phyloP scores from a whole-genome alignment of 305 asterid genomes.

The Fraxinus platypoda region DNA sequence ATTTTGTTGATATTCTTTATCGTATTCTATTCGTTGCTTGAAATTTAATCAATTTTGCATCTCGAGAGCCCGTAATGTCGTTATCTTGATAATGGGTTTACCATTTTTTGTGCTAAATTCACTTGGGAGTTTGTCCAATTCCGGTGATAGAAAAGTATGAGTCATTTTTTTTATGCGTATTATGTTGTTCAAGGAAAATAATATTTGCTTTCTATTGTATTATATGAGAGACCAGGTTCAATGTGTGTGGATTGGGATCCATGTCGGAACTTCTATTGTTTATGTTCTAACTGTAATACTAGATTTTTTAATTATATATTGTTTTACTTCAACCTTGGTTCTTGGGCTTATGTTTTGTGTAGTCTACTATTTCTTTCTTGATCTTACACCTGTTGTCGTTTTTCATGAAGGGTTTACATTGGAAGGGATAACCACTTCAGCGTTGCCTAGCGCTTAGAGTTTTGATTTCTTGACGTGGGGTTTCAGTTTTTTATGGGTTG shows the following conservation, averaged over 20 bases:
- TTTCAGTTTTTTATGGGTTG: constrained; percentile 55
- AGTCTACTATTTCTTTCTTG: constrained; percentile 22
- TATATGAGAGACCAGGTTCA: constrained; percentile 60
- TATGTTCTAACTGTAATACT: constrained; percentile 40
- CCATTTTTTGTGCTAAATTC: constrained; percentile 34
- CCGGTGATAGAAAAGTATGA: constrained; percentile 17
- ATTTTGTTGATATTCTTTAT: constrained; percentile 7
- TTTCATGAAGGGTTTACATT: constrained; percentile 48
- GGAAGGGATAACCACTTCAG: constrained; percentile 36
- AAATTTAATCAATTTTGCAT: constrained; percentile 26
- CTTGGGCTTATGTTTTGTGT: constrained; percentile 41
- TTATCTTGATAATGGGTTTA: constrained; percentile 41
- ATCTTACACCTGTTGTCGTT: constrained; percentile 28
- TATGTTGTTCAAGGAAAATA: background rate
- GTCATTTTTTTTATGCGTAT: constrained; percentile 2
- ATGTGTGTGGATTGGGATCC: constrained; percentile 84
- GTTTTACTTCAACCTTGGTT: constrained; percentile 55
- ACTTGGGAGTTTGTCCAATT: constrained; percentile 22
- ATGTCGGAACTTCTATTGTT: constrained; percentile 67
- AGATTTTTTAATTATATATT: constrained; percentile 25
- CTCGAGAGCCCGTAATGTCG: constrained; percentile 32
- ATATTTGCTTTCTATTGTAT: background rate
- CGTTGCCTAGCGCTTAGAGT: constrained; percentile 51
- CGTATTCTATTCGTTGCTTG: constrained; percentile 13
- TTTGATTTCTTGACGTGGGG: constrained; percentile 45